Base-by-base conservation (phyloP, 2,329 filamentous ascomycete species). In the Myriosclerotinia scirpicola region DNA sequence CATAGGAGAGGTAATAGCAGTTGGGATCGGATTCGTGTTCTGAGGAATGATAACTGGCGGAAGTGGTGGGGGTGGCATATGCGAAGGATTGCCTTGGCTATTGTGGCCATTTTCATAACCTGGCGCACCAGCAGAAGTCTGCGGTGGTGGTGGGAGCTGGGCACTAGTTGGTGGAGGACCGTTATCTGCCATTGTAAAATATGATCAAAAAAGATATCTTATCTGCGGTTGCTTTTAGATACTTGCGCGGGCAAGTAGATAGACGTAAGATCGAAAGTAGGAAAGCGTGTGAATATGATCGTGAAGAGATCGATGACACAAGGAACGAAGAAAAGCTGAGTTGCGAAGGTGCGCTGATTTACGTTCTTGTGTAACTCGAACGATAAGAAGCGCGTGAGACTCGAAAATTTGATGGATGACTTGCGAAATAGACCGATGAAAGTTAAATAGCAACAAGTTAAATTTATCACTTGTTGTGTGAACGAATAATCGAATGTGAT, bases 11-110 rank as follows among this genome's bases (percentile, higher is more conserved):
- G 90, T 93, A 76, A 97, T 93, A 70, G 93, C 92, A 40, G 92
- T 96, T 59, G 93, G 93, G 76, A 97, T 95, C 56, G 93, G 92
- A 76, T 97, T 97, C 77, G 87, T 97, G 82, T 97, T 98, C 80
- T 95, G 92, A 38, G 94, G 93, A 76, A 98, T 98, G 78, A 90
- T 87, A 72, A 90, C 85, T 64, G 88, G 87, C 55, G 96, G 90
- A 69, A 97, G 88, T 72, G 93, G 90, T 69, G 93, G 93, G 67
- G 94, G 93, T 67, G 92, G 90, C 90, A 97, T 93, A 79, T 95
- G 90, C 72, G 85, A 81, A 70, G 87, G 84, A 77, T 88, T 88
- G 71, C 83, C 80, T 80, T 91, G 90, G 72, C 84, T 85, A 76
- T 89, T 89, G 80, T 92, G 90, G 73, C 85, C 84, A 76, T 87